Evolutionary conservation across 306 rosid genomes (phyloP), one percentile per base, ranked within the genome.

Genomic region (Quercus glauca): DNA sequence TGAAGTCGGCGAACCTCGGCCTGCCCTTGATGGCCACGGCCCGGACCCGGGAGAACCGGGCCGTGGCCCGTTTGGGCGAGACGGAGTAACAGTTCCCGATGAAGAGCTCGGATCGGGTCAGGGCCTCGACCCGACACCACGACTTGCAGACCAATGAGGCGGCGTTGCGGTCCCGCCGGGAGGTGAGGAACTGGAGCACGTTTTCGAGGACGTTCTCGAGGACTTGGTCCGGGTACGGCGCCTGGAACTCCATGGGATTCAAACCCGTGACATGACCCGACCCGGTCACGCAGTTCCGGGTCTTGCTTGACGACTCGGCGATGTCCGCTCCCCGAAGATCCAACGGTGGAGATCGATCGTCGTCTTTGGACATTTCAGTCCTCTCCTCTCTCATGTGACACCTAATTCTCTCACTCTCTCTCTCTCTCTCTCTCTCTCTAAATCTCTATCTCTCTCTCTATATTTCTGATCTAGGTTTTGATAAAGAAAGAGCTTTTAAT

Each of bases 141-240:
- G 92, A 92, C 86, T 90, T 91, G 86, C 97, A 92, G 51, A 94
- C 97, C 87, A 94, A 90, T 86, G 98, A 92, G 88, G 97, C 98
- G 29, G 96, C 92, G 93, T 86, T 93, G 28, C 98, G 95, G 91
- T 93, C 98, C 6, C 88, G 85, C 37, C 97, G 88, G 8, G 89
- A 85, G 58, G 89, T 82, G 28, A 93, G 93, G 79, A 93, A 93
- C 88, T 90, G 92, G 61, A 93, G 95, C n/a, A 93, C 98, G 95
- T 88, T 93, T 29, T 93, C 98, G 2, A 93, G 91, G 3, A 93
- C 98, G 86, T 93, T 93, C 87, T 91, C 97, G 5, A 93, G 91
- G 13, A 90, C 93, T 56, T 93, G 94, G 90, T 90, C 98, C 60
- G 88, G 88, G 75, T 81, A 82, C 0, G 90, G 88, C 0, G 83